Evolutionary conservation across 805 yeast species (phyloP), one percentile per base, ranked within the genome.

Genomic region (Metschnikowia reukaufii): DNA sequence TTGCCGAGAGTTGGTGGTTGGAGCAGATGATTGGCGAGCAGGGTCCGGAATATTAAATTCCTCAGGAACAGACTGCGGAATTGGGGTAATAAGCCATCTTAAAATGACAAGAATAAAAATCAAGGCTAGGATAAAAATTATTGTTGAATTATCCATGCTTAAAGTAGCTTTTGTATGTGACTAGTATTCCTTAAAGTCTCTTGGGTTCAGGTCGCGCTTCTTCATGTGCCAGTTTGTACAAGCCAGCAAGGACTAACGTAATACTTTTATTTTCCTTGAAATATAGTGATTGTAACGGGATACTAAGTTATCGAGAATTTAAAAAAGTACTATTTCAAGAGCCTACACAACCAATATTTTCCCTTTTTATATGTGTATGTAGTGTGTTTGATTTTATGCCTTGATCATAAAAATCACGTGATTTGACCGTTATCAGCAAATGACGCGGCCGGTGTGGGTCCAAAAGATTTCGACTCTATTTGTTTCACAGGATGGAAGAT

Each of bases 41-140:
- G 56, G 56, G 18, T 51, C 55, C 3, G 58, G 56, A 36, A 54
- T 42, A 37, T 55, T 50, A 44, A 55, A 52, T 15, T 56, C 60
- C 4, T 47, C 57, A 2, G 60, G 57, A 19, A 56, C 57, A 12
- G 56, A 54, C 21, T 72, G 80, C 4, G 79, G 78, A 34, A 82
- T 83, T 1, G 86, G 81, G 29, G 81, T 64, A 36, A 84, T 73
- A 49, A 85, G 70, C 86, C 88, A 86, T 64, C 84, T 76, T 42
- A 85, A 65, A 51, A 84, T 73, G 23, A 84, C 60, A 44, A 85
- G 78, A 2, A 83, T 83, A 4, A 78, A 64, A 7, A 77, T 62
- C 7, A 83, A 62, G 1, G 79, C 68, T 31, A 66, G 66, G 8
- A 81, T 58, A 51, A 83, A 75, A 9, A 81, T 64, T 10, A 79